Percentiles rank a stretch among this genome's conserved stretches.
phyloP scores from a whole-genome alignment of 2,329 filamentous ascomycete genomes.

The Trichoderma endophyticum region DNA sequence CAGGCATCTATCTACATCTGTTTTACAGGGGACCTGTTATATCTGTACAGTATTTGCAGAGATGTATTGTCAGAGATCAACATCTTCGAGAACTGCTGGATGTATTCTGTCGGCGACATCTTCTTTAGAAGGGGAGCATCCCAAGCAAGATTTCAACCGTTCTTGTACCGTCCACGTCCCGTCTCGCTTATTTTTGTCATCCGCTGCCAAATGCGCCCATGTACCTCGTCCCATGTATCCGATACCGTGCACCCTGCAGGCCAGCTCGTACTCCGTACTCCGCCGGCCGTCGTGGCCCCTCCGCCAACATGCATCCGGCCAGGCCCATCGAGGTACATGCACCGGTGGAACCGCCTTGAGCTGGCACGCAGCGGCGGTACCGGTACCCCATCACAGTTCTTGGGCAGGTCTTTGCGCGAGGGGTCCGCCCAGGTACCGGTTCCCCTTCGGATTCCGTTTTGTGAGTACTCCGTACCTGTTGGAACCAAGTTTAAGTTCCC shows the following conservation, averaged over 20 bases:
- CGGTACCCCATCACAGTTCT: not conserved
- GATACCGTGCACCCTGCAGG: not conserved
- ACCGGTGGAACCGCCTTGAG: not conserved
- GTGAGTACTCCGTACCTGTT: not conserved
- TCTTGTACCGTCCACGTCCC: not conserved
- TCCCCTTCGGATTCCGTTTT: not conserved
- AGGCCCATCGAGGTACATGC: not conserved
- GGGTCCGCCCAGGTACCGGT: not conserved
- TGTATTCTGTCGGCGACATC: not conserved
- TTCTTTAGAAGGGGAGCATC: not conserved
- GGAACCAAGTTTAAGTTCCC: not conserved
- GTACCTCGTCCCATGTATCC: not conserved
- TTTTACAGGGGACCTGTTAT: not conserved
- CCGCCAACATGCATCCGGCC: not conserved
- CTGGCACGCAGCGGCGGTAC: conserved; percentile 11
- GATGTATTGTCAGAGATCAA: no score
- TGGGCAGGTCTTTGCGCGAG: not conserved
- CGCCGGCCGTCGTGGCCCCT: not conserved
- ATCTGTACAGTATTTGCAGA: no score
- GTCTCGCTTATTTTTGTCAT: not conserved
- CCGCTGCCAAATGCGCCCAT: not conserved
- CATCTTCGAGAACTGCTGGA: no score
- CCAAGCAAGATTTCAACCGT: not conserved
- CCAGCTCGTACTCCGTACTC: not conserved
- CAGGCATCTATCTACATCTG: not conserved